Base-by-base conservation (phyloP, 345 rosid species). In the Leavenworthia alabamica region DNA sequence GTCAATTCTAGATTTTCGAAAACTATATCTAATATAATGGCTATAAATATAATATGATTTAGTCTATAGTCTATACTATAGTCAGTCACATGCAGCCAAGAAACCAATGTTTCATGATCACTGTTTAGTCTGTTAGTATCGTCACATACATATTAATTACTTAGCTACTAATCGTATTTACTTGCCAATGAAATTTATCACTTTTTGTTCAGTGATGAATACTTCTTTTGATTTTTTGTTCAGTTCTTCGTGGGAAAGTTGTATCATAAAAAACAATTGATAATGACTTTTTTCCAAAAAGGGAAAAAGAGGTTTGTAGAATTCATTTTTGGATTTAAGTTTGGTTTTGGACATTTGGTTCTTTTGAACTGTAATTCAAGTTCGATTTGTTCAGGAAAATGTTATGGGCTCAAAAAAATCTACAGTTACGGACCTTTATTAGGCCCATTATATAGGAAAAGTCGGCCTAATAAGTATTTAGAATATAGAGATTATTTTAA, bases 21-120 rank as follows among this genome's bases (percentile, higher is more conserved):
- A n/a, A n/a, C n/a, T n/a, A n/a, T n/a, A n/a, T n/a, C n/a, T n/a
- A n/a, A n/a, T n/a, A n/a, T n/a, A n/a, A n/a, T n/a, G n/a, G n/a
- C 37, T 54, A 27, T 1, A 23, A 2, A 33, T 54, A 27, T 62
- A 62, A 62, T 49, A 37, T 37, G 17, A 37, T n/a, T n/a, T n/a
- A n/a, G n/a, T n/a, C n/a, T n/a, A n/a, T n/a, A n/a, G n/a, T n/a
- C n/a, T n/a, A n/a, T n/a, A n/a, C n/a, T n/a, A n/a, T n/a, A n/a
- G n/a, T n/a, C n/a, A n/a, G n/a, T n/a, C n/a, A n/a, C n/a, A 57
- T 37, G 67, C 39, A 62, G 26, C 28, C 15, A 61, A 26, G 14
- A 61, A 24, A 60, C 45, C 65, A 60, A 42, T 42, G 51, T 58
- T 56, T 28, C 40, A 58, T 13, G 22, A 60, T 22, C 23, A 20